phyloP scores from a whole-genome alignment of 192 early-diverging fungal species.

The Rhizophagus prolifer region DNA sequence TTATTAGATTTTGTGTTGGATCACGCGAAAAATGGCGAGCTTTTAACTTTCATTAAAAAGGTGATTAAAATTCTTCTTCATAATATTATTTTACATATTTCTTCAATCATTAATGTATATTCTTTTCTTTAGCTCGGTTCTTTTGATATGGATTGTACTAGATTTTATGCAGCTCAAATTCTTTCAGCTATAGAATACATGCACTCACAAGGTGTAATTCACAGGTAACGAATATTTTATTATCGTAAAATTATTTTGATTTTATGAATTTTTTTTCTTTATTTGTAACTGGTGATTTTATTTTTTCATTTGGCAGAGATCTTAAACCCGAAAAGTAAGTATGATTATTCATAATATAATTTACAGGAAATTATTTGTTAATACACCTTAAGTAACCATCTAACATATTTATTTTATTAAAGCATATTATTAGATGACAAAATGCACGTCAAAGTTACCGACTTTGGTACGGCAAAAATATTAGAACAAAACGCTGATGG shows the following conservation, averaged over 20 bases:
- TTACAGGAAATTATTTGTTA: no score
- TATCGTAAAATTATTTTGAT: neutral
- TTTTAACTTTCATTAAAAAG: constrained; percentile 80
- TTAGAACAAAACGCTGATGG: constrained; percentile 47
- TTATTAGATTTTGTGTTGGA: constrained; percentile 85
- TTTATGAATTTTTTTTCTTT: constrained; percentile 1
- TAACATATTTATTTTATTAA: neutral
- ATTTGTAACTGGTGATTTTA: neutral
- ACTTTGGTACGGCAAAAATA: constrained; percentile 95
- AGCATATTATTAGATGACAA: constrained; percentile 84
- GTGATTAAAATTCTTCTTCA: constrained; percentile 36
- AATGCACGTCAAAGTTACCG: constrained; percentile 93
- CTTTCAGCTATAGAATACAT: constrained; percentile 85
- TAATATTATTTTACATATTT: neutral
- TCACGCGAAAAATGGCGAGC: constrained; percentile 86
- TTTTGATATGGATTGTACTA: constrained; percentile 68
- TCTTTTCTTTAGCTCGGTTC: constrained; percentile 60
- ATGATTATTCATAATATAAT: neutral
- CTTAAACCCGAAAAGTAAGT: constrained; percentile 92
- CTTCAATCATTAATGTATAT: neutral
- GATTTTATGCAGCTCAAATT: constrained; percentile 89
- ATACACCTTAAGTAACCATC: neutral
- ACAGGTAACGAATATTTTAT: constrained; percentile 45
- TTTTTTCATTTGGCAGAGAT: constrained; percentile 56
- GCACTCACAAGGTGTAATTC: constrained; percentile 82